Conservation (phyloP, 2,329 filamentous ascomycete species). For the Cercospora beticola region DNA sequence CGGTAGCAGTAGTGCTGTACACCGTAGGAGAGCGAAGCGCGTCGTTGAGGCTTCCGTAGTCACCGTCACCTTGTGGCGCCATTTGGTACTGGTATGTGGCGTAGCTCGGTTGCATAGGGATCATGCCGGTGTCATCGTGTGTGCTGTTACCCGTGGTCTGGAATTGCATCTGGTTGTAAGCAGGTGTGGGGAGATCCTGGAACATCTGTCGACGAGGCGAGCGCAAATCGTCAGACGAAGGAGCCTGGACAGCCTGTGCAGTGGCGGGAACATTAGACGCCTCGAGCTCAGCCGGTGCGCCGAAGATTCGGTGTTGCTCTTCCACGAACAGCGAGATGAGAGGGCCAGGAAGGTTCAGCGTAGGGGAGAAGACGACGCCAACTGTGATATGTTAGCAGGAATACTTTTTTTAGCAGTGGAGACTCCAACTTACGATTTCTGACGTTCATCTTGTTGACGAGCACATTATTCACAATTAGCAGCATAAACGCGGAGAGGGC, state of each 20-base stretch:
- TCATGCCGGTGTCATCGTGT: constrained; percentile 35
- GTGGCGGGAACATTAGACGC: constrained; percentile 9
- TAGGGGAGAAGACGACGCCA: constrained; percentile 96
- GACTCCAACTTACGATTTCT: constrained; percentile 61
- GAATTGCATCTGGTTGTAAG: constrained; percentile 57
- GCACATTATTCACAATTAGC: constrained; percentile 85
- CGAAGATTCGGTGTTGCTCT: constrained; percentile 85
- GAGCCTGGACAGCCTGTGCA: constrained; percentile 36
- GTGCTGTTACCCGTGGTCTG: constrained; percentile 16
- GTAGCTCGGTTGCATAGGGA: constrained; percentile 35
- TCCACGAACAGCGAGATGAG: constrained; percentile 93
- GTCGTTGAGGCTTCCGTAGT: constrained; percentile 38
- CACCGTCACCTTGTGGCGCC: constrained; percentile 37
- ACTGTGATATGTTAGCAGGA: constrained; percentile 49
- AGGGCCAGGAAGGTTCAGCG: constrained; percentile 90
- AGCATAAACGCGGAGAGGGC: constrained; percentile 87
- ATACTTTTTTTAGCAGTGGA: neutral
- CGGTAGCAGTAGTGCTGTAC: constrained; percentile 25
- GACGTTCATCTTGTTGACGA: constrained; percentile 96
- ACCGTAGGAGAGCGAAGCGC: constrained; percentile 32
- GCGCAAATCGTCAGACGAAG: constrained; percentile 55
- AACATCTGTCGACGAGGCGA: constrained; percentile 67
- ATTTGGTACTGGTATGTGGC: constrained; percentile 36
- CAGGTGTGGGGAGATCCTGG: constrained; percentile 63
- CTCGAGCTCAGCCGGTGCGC: constrained; percentile 47